Evolutionary conservation across 257 asterid species (phyloP), one percentile per base, ranked within the genome.

Genomic region (Przewalskia tangutica): DNA sequence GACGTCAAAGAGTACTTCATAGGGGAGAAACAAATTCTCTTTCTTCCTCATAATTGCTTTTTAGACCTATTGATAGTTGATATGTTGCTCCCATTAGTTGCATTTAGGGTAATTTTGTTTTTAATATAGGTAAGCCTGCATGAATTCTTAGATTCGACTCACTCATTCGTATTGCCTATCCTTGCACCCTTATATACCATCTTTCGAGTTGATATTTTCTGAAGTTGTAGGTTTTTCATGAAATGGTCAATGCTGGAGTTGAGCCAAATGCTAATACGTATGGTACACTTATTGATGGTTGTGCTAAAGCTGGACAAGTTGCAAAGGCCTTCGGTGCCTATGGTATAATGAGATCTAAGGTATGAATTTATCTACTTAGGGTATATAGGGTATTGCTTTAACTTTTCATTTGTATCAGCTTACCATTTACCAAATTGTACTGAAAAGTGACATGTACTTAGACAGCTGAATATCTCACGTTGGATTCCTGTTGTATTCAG

Each of bases 281-380:
- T 77, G 92, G 99, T 83, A 93, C 98, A 83, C 97, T 95, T 83
- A 95, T 95, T 84, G 97, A 94, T 91, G 99, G 99, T 51, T 94
- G 99, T 83, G 99, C 98, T 80, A 95, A 93, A 89, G 98, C 97
- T 5, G 99, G 99, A 82, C 99, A 95, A 89, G 93, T 95, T 83
- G 98, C 97, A 70, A 95, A 95, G 92, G 99, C 99, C 27, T 95
- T 95, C 86, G 98, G 99, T 86, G 99, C 97, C 83, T 95, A 95
- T 81, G 99, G 98, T 78, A 92, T 94, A 83, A 91, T 95, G 88
- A 91, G 95, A 87, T 95, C 99, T 81, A 95, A 94, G 98, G 98
- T 95, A 89, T 84, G 85, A 66, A 65, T 85, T 80, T 73, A 73
- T 66, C 44, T 85, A 38, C 82, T 63, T 51, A 50, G 59, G 81